Evolutionary conservation across 805 yeast genomes (phyloP).

Genomic region (Ogataea paraovalis): DNA sequence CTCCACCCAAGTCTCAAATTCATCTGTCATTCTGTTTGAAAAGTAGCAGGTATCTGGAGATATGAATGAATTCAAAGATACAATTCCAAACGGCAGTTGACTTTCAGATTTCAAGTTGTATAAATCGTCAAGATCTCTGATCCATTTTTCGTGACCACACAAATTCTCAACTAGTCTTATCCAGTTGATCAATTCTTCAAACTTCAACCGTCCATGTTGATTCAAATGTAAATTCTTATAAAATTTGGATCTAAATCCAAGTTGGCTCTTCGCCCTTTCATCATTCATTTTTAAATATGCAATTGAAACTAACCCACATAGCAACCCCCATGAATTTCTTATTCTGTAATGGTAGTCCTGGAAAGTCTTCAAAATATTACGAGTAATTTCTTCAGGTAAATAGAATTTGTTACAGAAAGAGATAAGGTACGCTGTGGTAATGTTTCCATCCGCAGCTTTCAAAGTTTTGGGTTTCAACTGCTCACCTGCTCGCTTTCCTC

Average conservation of each 20-base stretch:
- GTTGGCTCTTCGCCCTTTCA: conserved; percentile 38
- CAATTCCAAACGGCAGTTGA: conserved; percentile 26
- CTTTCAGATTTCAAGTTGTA: conserved; percentile 34
- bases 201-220: conserved; percentile 51
- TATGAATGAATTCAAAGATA: conserved; percentile 21
- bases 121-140: conserved; percentile 38
- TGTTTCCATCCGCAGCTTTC: conserved; percentile 8
- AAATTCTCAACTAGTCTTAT: conserved; percentile 49
- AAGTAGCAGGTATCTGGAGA: conserved; percentile 22
- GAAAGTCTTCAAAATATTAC: conserved; percentile 47
- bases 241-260: conserved; percentile 47
- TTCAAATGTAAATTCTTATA: conserved; percentile 47
- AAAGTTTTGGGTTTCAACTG: conserved; percentile 13
- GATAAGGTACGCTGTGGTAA: conserved; percentile 38
- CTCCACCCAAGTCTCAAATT: conserved; percentile 31
- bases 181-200: conserved; percentile 50
- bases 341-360: conserved; percentile 48
- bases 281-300: conserved; percentile 55
- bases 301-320: conserved; percentile 62
- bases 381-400: conserved; percentile 51
- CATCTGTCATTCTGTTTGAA: conserved; percentile 29
- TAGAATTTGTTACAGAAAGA: conserved; percentile 60
- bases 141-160: conserved; percentile 60
- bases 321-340: conserved; percentile 62
- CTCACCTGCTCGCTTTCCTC: conserved; percentile 16